A percentile compares a stretch with the other conserved stretches of the same genome.
phyloP scores from a whole-genome alignment of 208 protist species.

The Lotmaria passim region DNA sequence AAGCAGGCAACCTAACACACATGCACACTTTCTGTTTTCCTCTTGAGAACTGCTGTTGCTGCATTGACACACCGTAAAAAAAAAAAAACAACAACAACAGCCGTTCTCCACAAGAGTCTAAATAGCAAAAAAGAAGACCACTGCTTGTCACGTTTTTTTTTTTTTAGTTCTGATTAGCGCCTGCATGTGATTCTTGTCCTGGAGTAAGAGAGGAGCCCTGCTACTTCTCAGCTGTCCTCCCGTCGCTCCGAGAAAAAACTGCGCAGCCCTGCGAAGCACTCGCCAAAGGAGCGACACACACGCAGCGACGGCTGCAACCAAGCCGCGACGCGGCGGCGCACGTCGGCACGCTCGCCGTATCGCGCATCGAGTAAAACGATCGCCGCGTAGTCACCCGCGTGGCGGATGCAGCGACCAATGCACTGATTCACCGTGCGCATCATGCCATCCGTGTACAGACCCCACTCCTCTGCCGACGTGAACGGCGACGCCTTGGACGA shows the following conservation, averaged over 20 bases:
- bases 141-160: background rate
- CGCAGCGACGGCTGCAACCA: constrained; percentile 79
- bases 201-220: background rate
- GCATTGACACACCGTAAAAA: no score
- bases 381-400: constrained; percentile 92
- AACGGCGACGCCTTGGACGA: constrained; percentile 9
- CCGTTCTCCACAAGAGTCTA: no score
- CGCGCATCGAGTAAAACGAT: constrained; percentile 94
- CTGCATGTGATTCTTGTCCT: no score
- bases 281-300: constrained; percentile 50
- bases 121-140: no score
- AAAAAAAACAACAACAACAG: no score
- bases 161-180: no score
- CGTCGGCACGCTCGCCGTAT: constrained; percentile 67
- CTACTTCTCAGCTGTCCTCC: background rate
- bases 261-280: constrained; percentile 74
- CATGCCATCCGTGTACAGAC: constrained; percentile 92
- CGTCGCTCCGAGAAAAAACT: constrained; percentile 52
- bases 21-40: no score
- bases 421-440: constrained; percentile 97
- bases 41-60: no score
- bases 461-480: constrained; percentile 56
- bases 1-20: no score
- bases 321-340: constrained; percentile 47
- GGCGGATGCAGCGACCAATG: constrained; percentile 96